Conservation (phyloP, 2,329 filamentous ascomycete genomes). For the Sporothrix pseudoabietina region DNA sequence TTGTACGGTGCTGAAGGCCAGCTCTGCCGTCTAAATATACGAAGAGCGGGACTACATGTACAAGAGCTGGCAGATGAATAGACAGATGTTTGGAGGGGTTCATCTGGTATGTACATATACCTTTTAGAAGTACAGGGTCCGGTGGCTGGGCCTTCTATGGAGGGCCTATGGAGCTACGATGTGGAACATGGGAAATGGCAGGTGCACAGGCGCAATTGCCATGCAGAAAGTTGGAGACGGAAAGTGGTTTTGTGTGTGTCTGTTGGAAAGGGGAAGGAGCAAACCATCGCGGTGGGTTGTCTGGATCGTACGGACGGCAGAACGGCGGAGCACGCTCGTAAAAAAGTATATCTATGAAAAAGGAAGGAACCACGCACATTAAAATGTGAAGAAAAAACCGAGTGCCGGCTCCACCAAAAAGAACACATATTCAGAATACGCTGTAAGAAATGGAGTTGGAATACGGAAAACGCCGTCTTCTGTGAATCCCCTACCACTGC, state of each 20-base stretch:
- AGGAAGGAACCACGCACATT: neutral
- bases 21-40: neutral
- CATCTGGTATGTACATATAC: neutral
- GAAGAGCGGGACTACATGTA: neutral
- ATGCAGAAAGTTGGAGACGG: neutral
- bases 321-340: neutral
- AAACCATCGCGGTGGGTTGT: neutral
- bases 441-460: neutral
- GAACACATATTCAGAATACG: neutral
- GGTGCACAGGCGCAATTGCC: conserved; percentile 1
- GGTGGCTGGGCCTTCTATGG: neutral
- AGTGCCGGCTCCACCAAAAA: neutral
- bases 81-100: neutral
- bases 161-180: neutral
- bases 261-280: neutral
- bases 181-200: conserved; percentile 2
- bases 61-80: too few species aligned
- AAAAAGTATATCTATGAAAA: neutral
- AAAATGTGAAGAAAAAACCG: neutral
- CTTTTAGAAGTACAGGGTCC: neutral
- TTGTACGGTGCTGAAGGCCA: neutral
- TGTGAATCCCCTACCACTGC: neutral
- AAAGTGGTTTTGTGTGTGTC: neutral
- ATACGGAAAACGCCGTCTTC: neutral
- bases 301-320: neutral